Evolutionary conservation across 805 yeast species (phyloP), one percentile per base, ranked within the genome.

Genomic region (Hermanozyma aechmeae): DNA sequence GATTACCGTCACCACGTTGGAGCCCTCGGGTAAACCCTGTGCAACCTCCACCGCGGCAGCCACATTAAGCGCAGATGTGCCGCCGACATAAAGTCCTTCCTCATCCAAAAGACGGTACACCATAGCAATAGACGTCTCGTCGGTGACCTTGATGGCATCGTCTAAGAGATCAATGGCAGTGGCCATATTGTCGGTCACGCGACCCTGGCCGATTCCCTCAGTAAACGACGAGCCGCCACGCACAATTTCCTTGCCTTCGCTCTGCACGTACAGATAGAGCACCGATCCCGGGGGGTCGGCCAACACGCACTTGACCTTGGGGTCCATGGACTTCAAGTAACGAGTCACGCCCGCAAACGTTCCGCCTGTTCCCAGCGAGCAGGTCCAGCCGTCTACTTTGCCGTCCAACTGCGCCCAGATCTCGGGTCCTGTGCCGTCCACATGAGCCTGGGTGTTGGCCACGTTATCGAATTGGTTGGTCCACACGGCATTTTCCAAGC

Each of bases 271-370:
- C 7, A 85, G 73, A 58, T 82, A 83, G 26, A 87, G 66, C 28
- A 81, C 82, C 3, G 92, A 78, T 33, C 96, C 96, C 10, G 96
- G 96, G 14, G 96, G 96, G 54, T 87, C 96, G 1, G 96, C 95
- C 34, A 84, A 71, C 29, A 68, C 75, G 24, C 79, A 62, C 52
- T 76, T 71, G 26, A 76, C 74, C 12, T 58, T 50, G 13, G 83
- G 81, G 39, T 69, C 61, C 25, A 75, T 71, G 4, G 70, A 71
- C 56, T 86, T 82, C 42, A 87, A 65, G 52, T 73, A 86, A 32
- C 87, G 68, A 4, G 95, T 75, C 23, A 73, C 68, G 27, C 96
- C 96, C 2, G 95, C 84, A 54, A 82, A 75, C 3, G 95, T 82
- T 17, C 96, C 96, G 23, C 95, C 96, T 1, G 95, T 84, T 23